Conservation (phyloP, 176 grass and related monocot species). For the Eleusine indica region DNA sequence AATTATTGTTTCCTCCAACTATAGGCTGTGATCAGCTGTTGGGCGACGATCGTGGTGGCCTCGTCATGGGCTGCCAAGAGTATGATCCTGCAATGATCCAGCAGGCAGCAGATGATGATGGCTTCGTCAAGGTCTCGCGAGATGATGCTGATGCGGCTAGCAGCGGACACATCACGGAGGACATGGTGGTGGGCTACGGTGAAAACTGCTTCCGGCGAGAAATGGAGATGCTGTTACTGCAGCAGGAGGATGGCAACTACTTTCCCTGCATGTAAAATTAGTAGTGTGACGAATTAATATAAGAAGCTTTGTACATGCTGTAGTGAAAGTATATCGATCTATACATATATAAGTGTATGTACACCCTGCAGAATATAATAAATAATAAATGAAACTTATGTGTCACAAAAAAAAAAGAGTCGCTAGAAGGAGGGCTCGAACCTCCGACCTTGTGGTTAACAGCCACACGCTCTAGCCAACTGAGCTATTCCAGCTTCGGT, state of each 20-base stretch:
- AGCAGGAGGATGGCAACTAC: neutral
- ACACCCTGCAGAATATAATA: too few species aligned
- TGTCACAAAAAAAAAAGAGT: neutral
- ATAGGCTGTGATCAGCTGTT: neutral
- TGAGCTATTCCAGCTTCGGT: conserved; percentile 70
- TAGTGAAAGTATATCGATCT: too few species aligned
- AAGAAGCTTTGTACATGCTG: too few species aligned
- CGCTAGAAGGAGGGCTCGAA: conserved; percentile 81
- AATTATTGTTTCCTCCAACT: neutral
- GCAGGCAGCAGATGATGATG: neutral
- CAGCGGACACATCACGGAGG: neutral
- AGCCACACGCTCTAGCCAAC: conserved; percentile 80
- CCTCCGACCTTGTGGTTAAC: conserved; percentile 90
- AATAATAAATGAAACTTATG: too few species aligned
- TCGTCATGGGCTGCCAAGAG: neutral
- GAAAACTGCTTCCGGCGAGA: neutral
- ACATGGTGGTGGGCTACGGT: neutral
- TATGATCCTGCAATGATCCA: neutral
- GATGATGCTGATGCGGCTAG: neutral
- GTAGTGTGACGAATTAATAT: too few species aligned
- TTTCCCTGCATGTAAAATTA: neutral
- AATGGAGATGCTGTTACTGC: neutral
- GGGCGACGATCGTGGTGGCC: neutral
- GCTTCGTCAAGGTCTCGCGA: neutral
- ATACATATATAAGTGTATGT: too few species aligned